Percentiles rank a stretch among this genome's conserved stretches.
Conservation (phyloP, 176 grass and related monocot species). For the Aegilops umbellulata region DNA sequence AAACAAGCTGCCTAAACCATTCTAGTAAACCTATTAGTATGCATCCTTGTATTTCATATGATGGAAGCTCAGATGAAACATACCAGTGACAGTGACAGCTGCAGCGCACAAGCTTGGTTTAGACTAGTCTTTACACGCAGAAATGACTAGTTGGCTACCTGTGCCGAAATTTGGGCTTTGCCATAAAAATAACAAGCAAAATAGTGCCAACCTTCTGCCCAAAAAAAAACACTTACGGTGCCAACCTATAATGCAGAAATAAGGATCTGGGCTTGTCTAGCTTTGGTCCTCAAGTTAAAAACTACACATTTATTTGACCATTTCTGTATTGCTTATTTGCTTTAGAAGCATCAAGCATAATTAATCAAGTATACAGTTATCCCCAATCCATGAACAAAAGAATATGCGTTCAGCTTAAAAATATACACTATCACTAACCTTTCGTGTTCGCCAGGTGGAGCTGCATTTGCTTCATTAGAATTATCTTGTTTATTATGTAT, state of each 20-base stretch:
- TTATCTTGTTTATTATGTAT: constrained; percentile 33
- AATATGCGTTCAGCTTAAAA: background rate
- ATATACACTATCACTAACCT: constrained; percentile 33
- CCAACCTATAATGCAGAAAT: background rate
- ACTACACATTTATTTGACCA: background rate
- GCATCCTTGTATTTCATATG: no score
- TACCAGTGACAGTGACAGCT: no score
- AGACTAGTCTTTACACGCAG: background rate
- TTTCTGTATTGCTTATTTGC: background rate
- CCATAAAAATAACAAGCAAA: background rate
- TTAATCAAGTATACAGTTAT: background rate
- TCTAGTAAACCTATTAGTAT: no score
- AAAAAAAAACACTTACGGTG: background rate
- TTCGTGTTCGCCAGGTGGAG: constrained; percentile 30
- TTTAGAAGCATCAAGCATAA: background rate
- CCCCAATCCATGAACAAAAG: constrained; percentile 4
- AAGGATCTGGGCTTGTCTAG: background rate
- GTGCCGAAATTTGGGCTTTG: constrained; percentile 3
- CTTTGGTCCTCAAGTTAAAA: background rate
- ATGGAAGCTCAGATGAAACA: no score
- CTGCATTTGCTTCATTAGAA: constrained; percentile 25
- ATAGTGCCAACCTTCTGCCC: background rate
- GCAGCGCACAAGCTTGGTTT: background rate
- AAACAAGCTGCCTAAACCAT: no score
- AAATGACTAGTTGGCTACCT: background rate